Evolutionary conservation across 2,329 filamentous ascomycete species (phyloP), one percentile per base, ranked within the genome.

Genomic region (Hymenoscyphus repandus): DNA sequence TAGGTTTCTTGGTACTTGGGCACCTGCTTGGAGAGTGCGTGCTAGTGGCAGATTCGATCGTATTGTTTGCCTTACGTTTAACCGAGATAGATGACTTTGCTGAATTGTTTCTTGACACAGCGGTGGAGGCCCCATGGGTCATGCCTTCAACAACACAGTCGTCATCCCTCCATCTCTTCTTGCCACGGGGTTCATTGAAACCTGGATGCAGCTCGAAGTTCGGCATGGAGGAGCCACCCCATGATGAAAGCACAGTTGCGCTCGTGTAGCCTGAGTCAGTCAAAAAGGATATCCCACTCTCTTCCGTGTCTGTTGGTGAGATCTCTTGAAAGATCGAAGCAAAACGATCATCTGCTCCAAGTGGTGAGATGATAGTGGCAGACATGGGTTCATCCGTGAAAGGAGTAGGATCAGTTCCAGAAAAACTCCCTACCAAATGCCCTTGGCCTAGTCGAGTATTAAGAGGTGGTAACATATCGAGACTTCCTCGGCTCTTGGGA

Each of bases 241-340:
- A 45, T 12, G 50, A 33, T 11, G 58, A 54, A 5, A 50, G 18
- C 13, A 54, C 50, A 13, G 58, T 59, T 20, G 55, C 58, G 45
- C 58, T 60, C 10, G 60, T 56, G 33, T 60, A 63, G 2, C 58
- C 59, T 1, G 60, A 62, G 47, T 63, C 59, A 3, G 56, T 56
- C 22, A 57, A 55, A 27, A 59, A 59, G 6, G 58, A 54, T 1
- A 52, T 51, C 1, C 51, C 55, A 40, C 59, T 63, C 12, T 45
- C 46, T 10, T 55, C 55, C 13, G 53, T 61, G 36, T 62, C 53
- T 4, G 48, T 51, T 6, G 53, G 51, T 2, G 53, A 56, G 12
- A 51, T 42, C 17, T 49, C 40, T 11, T 49, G 45, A 33, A 52
- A 38, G 27, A 45, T 44, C 5, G 53, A 50, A 32, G 43, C 39